Evolutionary conservation across 140 eudicot species (phyloP).

Genomic region (Ambrosia hybrid): DNA sequence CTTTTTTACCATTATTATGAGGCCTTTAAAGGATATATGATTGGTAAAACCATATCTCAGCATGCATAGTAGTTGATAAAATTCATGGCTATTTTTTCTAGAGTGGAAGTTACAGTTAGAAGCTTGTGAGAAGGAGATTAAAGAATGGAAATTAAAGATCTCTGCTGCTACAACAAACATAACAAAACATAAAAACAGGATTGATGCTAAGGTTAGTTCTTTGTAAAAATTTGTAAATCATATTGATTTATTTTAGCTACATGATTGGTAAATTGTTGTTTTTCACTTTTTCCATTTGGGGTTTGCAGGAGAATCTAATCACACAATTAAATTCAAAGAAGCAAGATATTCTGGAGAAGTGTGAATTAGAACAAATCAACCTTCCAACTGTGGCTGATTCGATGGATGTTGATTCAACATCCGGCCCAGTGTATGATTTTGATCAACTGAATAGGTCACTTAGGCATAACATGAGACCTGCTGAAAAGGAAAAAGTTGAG

Average conservation of each 20-base stretch:
- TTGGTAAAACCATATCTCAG: no score
- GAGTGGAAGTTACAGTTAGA: conserved; percentile 85
- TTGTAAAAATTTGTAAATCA: background rate
- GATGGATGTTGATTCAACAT: conserved; percentile 68
- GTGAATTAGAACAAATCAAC: conserved; percentile 72
- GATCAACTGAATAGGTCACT: conserved; percentile 67
- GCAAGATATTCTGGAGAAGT: conserved; percentile 88
- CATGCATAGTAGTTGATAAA: background rate
- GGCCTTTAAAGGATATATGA: background rate
- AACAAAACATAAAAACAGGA: conserved; percentile 76
- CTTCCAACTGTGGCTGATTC: conserved; percentile 79
- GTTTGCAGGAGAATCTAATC: conserved; percentile 66
- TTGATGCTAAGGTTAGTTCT: conserved; percentile 65
- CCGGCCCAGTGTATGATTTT: conserved; percentile 71
- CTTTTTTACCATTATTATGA: background rate
- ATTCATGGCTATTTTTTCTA: conserved; percentile 16
- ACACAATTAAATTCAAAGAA: conserved; percentile 62
- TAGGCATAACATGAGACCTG: conserved; percentile 57
- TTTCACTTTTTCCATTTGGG: conserved; percentile 11
- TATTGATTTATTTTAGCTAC: background rate
- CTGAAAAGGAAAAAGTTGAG: conserved; percentile 84
- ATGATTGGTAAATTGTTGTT: conserved; percentile 1
- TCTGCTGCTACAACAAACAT: conserved; percentile 85
- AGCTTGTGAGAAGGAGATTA: conserved; percentile 76
- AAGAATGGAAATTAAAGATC: conserved; percentile 82